Evolutionary conservation across 352 stramenopile species (phyloP), one percentile per base, ranked within the genome.

Genomic region (Phytopythium ostracodes): DNA sequence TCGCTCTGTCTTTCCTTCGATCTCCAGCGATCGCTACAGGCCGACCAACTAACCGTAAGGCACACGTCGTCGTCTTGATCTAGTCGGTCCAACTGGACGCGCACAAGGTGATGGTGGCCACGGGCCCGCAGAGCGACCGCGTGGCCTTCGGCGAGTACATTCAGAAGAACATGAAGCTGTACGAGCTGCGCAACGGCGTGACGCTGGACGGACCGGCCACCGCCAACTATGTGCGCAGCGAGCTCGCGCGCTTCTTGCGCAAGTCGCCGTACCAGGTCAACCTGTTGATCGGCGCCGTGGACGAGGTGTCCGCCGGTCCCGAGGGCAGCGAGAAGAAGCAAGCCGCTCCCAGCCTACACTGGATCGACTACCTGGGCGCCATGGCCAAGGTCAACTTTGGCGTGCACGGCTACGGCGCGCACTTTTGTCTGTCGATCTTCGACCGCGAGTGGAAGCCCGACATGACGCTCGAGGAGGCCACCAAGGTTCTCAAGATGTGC

Each of bases 111-210:
- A 75, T 96, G 64, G 79, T 87, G 15, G 85, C 75, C 40, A 84
- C 78, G 6, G 88, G 88, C 10, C 86, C 84, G 12, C 86, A 94
- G 68, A 84, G 76, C 43, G 86, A 96, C 63, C 88, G 88, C 59
- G 66, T 96, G 18, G 81, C 75, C 44, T 96, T 96, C 61, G 72
- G 78, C 63, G 88, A 96, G 66, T 96, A 95, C 70, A 72, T 96
- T 33, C 86, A 95, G 69, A 96, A 96, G 77, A 96, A 96, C 76
- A 88, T 95, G 77, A 96, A 96, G 79, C 80, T 96, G 8, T 95
- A 96, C 64, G 85, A 96, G 65, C 72, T 96, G 68, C 86, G 84
- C 67, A 94, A 94, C 64, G 88, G 85, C 55, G 86, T 96, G 63
- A 81, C 81, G 68, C 81, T 96, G 43, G 84, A 91, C 64, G 86